These are phyloP conservation scores for Xylariaceae sp. DNA, from an alignment of 2,329 filamentous ascomycete genomes.

Conservation along the genomic window DNA sequence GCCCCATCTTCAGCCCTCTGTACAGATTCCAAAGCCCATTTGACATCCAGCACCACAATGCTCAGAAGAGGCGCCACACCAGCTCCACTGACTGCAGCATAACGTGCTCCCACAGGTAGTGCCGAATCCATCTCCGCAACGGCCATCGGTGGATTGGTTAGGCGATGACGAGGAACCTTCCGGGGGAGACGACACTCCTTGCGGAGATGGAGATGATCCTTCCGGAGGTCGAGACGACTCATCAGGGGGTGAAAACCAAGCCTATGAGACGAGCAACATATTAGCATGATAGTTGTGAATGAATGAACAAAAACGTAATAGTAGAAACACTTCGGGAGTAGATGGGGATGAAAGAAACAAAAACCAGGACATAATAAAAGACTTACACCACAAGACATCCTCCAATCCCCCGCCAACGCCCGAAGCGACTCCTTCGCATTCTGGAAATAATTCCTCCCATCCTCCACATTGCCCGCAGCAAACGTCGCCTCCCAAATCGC, in stretches of 20 bases:
- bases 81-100: constrained; percentile 21
- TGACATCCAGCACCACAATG: constrained; percentile 23
- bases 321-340: no score
- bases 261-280: not conserved
- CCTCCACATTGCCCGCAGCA: constrained; percentile 28
- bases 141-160: constrained; percentile 11
- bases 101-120: constrained; percentile 11
- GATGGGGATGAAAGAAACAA: not conserved
- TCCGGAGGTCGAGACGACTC: not conserved
- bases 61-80: constrained; percentile 13
- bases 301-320: no score
- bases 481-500: constrained; percentile 42
- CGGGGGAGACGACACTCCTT: not conserved
- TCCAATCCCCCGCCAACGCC: not conserved
- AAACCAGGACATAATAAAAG: not conserved
- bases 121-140: constrained; percentile 13
- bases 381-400: constrained; percentile 3
- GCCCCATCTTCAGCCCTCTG: not conserved
- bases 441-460: constrained; percentile 11
- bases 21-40: constrained; percentile 18
- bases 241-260: not conserved
- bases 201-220: not conserved
- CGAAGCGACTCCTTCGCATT: constrained; percentile 7
- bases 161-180: not conserved
- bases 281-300: not conserved